Percentiles rank a stretch among this genome's conserved stretches.
These are phyloP conservation scores for Hydnomerulius pinastri DNA, from an alignment of 768 basidiomycete species.

Conservation along the genomic window DNA sequence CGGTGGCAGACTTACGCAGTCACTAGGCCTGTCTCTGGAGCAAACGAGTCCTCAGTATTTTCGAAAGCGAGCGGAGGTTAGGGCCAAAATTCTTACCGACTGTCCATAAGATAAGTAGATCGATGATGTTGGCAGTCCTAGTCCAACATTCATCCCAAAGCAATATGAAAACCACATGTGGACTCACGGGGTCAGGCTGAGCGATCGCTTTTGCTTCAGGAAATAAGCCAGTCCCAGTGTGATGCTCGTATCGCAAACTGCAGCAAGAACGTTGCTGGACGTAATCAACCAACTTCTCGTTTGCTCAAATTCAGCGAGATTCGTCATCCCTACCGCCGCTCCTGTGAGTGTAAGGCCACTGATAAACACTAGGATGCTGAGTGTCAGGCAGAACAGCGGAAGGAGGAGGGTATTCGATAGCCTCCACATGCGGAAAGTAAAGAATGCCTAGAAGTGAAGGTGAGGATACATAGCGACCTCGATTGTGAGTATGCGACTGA, in stretches of 20 bases:
- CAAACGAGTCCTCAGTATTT: too few relatives aligned
- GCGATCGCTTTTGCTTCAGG: neutral
- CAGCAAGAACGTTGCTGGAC: neutral
- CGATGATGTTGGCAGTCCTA: neutral
- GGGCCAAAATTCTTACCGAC: neutral
- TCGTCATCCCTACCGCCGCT: neutral
- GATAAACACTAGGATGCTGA: neutral
- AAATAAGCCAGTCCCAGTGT: neutral
- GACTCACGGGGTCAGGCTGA: neutral
- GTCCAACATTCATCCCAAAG: neutral
- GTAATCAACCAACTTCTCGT: neutral
- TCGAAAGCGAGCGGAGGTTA: too few relatives aligned
- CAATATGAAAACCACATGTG: neutral
- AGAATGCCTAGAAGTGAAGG: neutral
- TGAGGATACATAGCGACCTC: neutral
- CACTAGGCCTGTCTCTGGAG: neutral
- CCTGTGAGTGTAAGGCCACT: neutral
- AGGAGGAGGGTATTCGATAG: neutral
- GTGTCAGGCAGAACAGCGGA: neutral
- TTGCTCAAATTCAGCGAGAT: neutral
- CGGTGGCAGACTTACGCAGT: neutral
- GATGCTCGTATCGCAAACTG: neutral
- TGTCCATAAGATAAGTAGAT: neutral
- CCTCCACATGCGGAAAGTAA: conserved; percentile 2
- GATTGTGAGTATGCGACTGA: neutral